Evolutionary conservation across 257 asterid genomes (phyloP), one percentile per base, ranked within the genome.

Genomic region (Solanum commersonii): DNA sequence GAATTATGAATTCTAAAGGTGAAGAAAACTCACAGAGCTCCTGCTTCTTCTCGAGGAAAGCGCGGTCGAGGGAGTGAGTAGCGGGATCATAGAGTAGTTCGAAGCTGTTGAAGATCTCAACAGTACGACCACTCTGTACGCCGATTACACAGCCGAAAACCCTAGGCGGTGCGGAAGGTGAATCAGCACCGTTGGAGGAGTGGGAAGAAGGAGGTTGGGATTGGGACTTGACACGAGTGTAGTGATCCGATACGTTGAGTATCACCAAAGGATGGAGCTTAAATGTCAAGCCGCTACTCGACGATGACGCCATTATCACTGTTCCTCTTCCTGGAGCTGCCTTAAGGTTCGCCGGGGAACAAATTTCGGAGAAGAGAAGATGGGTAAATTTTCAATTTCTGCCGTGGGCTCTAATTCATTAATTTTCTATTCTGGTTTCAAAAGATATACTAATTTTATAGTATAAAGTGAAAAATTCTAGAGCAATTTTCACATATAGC

Each of bases 131-230:
- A 90, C 93, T 92, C 90, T 97, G 99, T 33, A 97, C 96, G 33
- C 98, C 99, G 93, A 96, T 96, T 42, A 97, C 99, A 92, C 99
- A 96, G 20, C 99, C 99, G 79, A 95, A 96, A 5, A 96, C 99
- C 84, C 98, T 95, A 9, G 94, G 93, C 11, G 94, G 91, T 1
- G 90, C 40, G 25, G 88, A 34, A 85, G 90, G 23, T 22, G 91
- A 33, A 68, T 86, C 83, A 88, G 89, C 90, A 86, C 89, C 91
- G 90, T 82, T 68, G 86, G 90, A n/a, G 85, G 87, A 87, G 88
- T 84, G 74, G 42, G 86, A 91, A 44, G 92, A 85, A 65, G 83
- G 93, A 83, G 94, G 93, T 67, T 92, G 94, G 9, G 98, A 91
- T 90, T 94, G 98, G 49, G 98, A 92, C 91, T 95, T 97, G 90